Base-by-base conservation (phyloP, 2,329 filamentous ascomycete genomes). In the Ceratocystis eucalypticola region DNA sequence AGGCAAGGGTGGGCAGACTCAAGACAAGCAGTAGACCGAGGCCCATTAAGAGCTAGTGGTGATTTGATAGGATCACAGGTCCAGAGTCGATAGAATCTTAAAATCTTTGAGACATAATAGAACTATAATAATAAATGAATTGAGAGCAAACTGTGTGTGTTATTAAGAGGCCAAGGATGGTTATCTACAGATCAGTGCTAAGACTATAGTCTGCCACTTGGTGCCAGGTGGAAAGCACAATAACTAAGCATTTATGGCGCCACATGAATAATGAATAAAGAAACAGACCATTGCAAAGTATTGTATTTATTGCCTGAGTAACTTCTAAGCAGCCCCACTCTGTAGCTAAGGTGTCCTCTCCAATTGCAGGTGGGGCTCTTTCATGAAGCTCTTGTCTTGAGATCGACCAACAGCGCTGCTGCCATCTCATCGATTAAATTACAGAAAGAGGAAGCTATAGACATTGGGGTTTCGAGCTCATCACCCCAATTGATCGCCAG, bases 331-430 rank as follows among this genome's bases (percentile, higher is more conserved):
- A 25, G 25, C 20, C 48, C 45, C n/a, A 48, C 45, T 48, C 15
- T 59, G 53, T 59, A 59, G 53, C 53, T 37, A 59, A 59, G 53
- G 53, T 59, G 53, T 59, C 53, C 53, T 59, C 53, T 30, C 25
- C 28, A 25, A 37, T 17, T 17, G 53, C 37, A 12, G 37, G 37
- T 59, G 53, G 53, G 28, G 33, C 46, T 46, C 17, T 28, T 62
- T 53, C 20, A 25, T 15, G 20, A 53, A n/a, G 48, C 48, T 53
- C 48, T 25, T 53, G 37, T 28, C 48, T 12, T 25, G 25, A 20
- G 25, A 28, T 15, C 48, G 10, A 53, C 12, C 10, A 15, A 20
- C 8, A 25, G 48, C 15, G 17, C 25, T 53, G 6, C 48, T 53
- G 48, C 20, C 15, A 17, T 53, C 5, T 53, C 20, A n/a, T 22